Conservation (phyloP, 2,329 filamentous ascomycete species). For the Piedraia hortae region DNA sequence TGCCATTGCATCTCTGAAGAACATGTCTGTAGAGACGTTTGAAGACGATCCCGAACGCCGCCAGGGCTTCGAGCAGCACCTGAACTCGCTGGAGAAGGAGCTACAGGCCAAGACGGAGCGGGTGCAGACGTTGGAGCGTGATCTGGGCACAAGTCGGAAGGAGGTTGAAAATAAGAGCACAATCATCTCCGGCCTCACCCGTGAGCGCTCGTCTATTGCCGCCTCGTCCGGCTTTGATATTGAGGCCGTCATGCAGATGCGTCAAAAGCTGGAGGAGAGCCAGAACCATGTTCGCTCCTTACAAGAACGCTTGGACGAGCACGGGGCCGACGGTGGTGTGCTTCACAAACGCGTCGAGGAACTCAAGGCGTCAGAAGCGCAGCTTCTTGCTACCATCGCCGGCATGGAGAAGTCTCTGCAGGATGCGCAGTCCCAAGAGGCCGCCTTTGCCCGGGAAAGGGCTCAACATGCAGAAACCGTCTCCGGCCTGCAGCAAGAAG, state of each 20-base stretch:
- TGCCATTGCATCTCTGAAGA: constrained; percentile 68
- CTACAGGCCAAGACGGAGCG: constrained; percentile 65
- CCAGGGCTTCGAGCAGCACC: constrained; percentile 76
- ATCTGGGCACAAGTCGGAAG: constrained; percentile 58
- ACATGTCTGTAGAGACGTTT: constrained; percentile 67
- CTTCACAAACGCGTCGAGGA: constrained; percentile 43
- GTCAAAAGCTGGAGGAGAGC: constrained; percentile 65
- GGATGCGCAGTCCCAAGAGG: constrained; percentile 9
- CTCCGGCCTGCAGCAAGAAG: constrained; percentile 37
- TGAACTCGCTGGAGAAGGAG: constrained; percentile 82
- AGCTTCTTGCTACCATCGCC: constrained; percentile 42
- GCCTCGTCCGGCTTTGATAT: constrained; percentile 57
- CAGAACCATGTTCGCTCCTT: constrained; percentile 50
- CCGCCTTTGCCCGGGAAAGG: constrained; percentile 15
- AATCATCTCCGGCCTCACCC: constrained; percentile 78
- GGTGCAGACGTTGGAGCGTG: constrained; percentile 68
- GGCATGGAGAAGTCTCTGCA: constrained; percentile 39
- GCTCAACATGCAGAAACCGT: constrained; percentile 24
- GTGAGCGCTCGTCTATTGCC: constrained; percentile 76
- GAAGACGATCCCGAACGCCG: constrained; percentile 56
- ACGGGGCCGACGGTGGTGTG: constrained; percentile 47
- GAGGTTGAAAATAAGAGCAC: constrained; percentile 95
- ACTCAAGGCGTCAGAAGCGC: constrained; percentile 43
- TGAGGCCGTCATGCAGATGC: constrained; percentile 62
- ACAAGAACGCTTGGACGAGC: constrained; percentile 42